A percentile compares a stretch with the other conserved stretches of the same genome.
Conservation (phyloP, 2,329 filamentous ascomycete species). For the Zymoseptoria tritici region DNA sequence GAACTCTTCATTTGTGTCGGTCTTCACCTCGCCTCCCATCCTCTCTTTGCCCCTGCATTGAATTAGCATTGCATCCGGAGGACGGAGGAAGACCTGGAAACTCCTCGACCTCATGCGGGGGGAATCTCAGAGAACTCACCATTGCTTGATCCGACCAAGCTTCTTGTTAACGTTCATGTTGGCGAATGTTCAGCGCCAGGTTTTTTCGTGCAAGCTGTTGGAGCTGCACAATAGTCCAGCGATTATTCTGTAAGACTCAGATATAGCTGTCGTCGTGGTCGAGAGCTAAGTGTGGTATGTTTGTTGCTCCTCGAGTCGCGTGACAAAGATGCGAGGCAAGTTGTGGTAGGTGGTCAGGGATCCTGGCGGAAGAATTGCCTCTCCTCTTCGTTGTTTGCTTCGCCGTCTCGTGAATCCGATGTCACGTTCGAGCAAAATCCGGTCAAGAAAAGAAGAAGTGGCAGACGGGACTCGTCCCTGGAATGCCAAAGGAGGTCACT, state of each 20-base stretch:
- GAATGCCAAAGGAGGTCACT: neutral
- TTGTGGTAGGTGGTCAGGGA: neutral
- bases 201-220: neutral
- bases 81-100: neutral
- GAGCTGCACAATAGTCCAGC: neutral
- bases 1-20: constrained; percentile 81
- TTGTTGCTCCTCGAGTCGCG: neutral
- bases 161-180: constrained; percentile 66
- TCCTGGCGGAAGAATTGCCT: neutral
- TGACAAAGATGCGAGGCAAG: neutral
- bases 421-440: neutral
- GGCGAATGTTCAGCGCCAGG: constrained; percentile 6
- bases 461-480: neutral
- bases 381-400: neutral
- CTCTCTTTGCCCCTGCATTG: constrained; percentile 69
- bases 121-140: constrained; percentile 30
- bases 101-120: neutral
- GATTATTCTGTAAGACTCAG: neutral
- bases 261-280: neutral
- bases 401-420: neutral
- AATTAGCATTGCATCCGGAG: neutral
- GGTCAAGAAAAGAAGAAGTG: neutral
- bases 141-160: constrained; percentile 93
- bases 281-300: neutral
- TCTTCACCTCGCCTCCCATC: constrained; percentile 88